A percentile compares a stretch with the other conserved stretches of the same genome.
Evolutionary conservation across 2,329 filamentous ascomycete genomes (phyloP).

Genomic region (Hypoxylon sp.): DNA sequence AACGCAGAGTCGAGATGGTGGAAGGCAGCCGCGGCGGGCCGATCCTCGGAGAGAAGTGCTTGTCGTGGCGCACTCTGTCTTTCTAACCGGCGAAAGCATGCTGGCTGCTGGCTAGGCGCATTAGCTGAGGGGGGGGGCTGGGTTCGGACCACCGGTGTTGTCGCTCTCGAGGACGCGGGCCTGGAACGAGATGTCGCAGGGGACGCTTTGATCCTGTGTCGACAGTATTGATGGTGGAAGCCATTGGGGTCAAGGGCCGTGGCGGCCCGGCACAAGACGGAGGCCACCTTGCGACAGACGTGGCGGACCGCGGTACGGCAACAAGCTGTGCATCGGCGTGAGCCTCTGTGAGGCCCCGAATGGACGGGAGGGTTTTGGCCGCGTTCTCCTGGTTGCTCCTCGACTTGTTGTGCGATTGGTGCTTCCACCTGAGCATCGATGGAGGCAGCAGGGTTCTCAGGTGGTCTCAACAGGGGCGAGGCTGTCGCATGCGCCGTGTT

Average conservation of each 20-base stretch:
- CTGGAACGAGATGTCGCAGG: neutral
- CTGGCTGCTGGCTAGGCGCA: neutral
- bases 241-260: slow-evolving; percentile 1
- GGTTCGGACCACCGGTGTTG: neutral
- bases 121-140: neutral
- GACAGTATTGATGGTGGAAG: neutral
- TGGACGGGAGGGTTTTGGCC: neutral
- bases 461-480: too few relatives aligned
- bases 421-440: too few relatives aligned
- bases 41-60: neutral
- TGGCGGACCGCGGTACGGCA: neutral
- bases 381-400: neutral
- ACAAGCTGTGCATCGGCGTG: neutral
- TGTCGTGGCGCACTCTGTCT: too few relatives aligned
- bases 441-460: too few relatives aligned
- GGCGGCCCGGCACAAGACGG: slow-evolving; percentile 9
- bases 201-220: neutral
- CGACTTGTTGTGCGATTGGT: too few relatives aligned
- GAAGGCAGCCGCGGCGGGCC: neutral
- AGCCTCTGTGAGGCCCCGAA: neutral
- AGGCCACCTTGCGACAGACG: slow-evolving; percentile 2
- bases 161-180: neutral
- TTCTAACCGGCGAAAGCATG: too few relatives aligned
- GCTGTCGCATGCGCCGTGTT: neutral
- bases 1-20: neutral